phyloP scores from a whole-genome alignment of 352 stramenopile genomes.

The Elongisporangium prolatum region DNA sequence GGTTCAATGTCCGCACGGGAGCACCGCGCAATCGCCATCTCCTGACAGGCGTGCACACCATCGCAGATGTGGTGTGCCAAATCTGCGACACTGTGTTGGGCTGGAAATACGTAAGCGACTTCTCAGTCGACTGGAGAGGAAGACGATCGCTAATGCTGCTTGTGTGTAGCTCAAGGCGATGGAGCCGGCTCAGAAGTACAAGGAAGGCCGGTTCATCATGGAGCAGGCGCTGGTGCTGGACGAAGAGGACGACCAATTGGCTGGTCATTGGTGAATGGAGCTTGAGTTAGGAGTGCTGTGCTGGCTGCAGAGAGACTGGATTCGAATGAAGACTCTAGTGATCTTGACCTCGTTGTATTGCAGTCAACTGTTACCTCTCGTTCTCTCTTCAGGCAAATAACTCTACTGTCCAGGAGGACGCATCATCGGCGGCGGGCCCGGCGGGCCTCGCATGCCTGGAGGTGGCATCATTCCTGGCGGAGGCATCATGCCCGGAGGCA shows the following conservation, averaged over 20 bases:
- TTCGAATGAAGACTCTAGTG: too few relatives aligned
- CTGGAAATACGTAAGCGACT: conserved; percentile 73
- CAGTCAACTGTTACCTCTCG: too few relatives aligned
- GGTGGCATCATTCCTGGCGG: conserved; percentile 61
- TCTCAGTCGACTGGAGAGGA: neutral
- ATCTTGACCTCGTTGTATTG: too few relatives aligned
- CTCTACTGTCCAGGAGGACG: conserved; percentile 73
- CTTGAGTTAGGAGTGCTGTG: too few relatives aligned
- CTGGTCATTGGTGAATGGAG: too few relatives aligned
- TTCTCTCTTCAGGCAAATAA: too few relatives aligned
- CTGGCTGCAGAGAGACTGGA: too few relatives aligned
- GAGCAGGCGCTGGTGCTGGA: conserved; percentile 72
- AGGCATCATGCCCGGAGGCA: conserved; percentile 72
- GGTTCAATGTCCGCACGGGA: conserved; percentile 67
- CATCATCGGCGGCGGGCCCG: conserved; percentile 47
- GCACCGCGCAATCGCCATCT: conserved; percentile 60
- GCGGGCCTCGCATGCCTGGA: conserved; percentile 20
- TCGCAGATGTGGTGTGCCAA: conserved; percentile 60
- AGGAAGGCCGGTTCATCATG: conserved; percentile 84
- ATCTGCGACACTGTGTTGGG: conserved; percentile 59
- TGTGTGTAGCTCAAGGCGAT: conserved; percentile 61
- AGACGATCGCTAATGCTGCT: neutral
- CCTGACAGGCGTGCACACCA: conserved; percentile 81
- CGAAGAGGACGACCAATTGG: conserved; percentile 31
- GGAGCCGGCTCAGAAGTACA: conserved; percentile 82